These are phyloP conservation scores for Mortierella sp. DNA, from an alignment of 371 early-diverging fungal species.

Conservation along the genomic window DNA sequence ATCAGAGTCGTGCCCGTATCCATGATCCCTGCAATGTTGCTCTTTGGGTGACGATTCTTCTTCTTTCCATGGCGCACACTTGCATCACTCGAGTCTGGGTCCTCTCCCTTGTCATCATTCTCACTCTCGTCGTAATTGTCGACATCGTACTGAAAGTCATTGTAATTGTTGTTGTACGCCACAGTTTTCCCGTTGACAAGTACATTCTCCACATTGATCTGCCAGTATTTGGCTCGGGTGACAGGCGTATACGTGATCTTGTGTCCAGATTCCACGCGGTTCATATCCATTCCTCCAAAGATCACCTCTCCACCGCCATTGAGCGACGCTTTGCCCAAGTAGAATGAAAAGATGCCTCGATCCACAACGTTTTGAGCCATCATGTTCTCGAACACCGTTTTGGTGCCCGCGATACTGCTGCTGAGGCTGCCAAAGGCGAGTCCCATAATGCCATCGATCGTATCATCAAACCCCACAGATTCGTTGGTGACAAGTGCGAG, in stretches of 20 bases:
- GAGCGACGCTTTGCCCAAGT: slow-evolving; percentile 36
- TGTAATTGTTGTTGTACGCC: background rate
- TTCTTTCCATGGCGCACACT: background rate
- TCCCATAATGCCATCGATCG: slow-evolving; percentile 61
- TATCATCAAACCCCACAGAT: slow-evolving; percentile 60
- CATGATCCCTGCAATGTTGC: slow-evolving; percentile 57
- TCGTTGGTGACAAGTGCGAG: slow-evolving; percentile 64
- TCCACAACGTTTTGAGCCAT: slow-evolving; percentile 52
- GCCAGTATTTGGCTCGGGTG: slow-evolving; percentile 57
- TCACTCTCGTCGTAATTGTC: background rate
- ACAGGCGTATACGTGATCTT: slow-evolving; percentile 57
- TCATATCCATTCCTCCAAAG: slow-evolving; percentile 44
- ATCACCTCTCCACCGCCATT: slow-evolving; percentile 45
- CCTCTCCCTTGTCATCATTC: slow-evolving; percentile 1
- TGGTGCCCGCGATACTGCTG: slow-evolving; percentile 43
- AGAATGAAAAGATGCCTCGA: slow-evolving; percentile 59
- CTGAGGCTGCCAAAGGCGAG: slow-evolving; percentile 57
- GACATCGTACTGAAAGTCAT: background rate
- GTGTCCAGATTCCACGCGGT: slow-evolving; percentile 23
- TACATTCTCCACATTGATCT: slow-evolving; percentile 54
- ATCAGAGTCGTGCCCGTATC: slow-evolving; percentile 76
- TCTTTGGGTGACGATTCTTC: background rate
- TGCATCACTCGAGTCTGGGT: background rate
- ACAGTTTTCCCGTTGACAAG: slow-evolving; percentile 19
- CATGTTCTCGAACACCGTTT: slow-evolving; percentile 48